phyloP scores from a whole-genome alignment of 2,329 filamentous ascomycete genomes.

The Zymoseptoria crescenta region DNA sequence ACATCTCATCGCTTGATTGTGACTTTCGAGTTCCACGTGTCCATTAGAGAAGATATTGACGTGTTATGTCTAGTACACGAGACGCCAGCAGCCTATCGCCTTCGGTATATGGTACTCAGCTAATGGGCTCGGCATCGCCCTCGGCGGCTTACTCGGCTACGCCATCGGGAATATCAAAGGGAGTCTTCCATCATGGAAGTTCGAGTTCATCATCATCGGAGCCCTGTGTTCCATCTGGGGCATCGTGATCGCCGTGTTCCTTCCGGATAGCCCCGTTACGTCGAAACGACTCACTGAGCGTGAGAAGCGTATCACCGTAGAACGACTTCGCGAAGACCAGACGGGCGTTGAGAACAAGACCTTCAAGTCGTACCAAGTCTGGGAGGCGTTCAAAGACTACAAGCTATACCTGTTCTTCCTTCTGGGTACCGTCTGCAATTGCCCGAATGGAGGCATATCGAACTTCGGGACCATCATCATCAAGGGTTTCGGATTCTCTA shows the following conservation, averaged over 20 bases:
- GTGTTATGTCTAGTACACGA: conserved; percentile 38
- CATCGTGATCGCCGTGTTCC: conserved; percentile 41
- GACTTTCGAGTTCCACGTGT: too few relatives aligned
- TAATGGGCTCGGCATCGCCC: conserved; percentile 52
- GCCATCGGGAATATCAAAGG: conserved; percentile 54
- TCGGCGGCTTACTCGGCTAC: conserved; percentile 51
- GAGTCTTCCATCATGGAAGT: conserved; percentile 52
- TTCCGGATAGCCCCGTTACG: conserved; percentile 43
- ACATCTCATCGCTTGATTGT: neutral
- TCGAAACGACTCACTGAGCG: conserved; percentile 44
- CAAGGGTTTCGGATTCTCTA: conserved; percentile 49
- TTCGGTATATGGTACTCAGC: conserved; percentile 54
- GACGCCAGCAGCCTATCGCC: conserved; percentile 53
- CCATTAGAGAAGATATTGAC: too few relatives aligned
- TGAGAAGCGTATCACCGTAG: conserved; percentile 49
- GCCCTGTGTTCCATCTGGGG: conserved; percentile 53
- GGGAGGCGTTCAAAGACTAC: conserved; percentile 50
- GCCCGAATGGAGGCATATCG: conserved; percentile 50
- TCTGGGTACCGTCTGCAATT: conserved; percentile 44
- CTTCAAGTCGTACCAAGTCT: conserved; percentile 46
- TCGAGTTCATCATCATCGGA: conserved; percentile 58
- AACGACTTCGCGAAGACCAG: conserved; percentile 49
- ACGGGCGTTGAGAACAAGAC: conserved; percentile 49
- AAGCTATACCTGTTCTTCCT: conserved; percentile 53
- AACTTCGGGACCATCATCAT: conserved; percentile 55